A percentile compares a stretch with the other conserved stretches of the same genome.
Evolutionary conservation across 148 eudicot genomes (phyloP).

Genomic region (Linanthus parryae): DNA sequence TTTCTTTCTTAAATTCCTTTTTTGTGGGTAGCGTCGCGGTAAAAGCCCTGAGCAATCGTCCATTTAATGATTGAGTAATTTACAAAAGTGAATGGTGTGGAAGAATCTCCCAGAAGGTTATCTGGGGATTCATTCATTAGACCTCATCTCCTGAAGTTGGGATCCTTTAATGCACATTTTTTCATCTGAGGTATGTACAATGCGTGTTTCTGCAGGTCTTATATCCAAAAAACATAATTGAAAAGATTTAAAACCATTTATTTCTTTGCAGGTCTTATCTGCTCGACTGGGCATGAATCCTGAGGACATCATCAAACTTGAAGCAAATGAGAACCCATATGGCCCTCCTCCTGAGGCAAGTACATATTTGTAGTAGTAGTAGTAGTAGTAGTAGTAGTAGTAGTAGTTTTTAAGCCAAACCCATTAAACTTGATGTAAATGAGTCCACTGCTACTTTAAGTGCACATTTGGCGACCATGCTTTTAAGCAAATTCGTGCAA

Average conservation of each 20-base stretch:
- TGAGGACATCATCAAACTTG: constrained; percentile 85
- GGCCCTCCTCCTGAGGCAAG: constrained; percentile 99
- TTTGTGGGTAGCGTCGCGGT: constrained; percentile 68
- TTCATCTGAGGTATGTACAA: constrained; percentile 52
- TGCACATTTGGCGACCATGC: too few species aligned
- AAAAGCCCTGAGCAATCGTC: constrained; percentile 69
- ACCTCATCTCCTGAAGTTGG: constrained; percentile 70
- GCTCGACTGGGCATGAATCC: constrained; percentile 96
- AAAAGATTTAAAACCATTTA: too few species aligned
- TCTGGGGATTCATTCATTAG: constrained; percentile 75
- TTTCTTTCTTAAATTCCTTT: constrained; percentile 79
- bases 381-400: too few species aligned
- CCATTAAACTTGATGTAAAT: too few species aligned
- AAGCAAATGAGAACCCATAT: constrained; percentile 95
- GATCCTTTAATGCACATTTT: constrained; percentile 79
- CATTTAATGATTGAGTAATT: too few species aligned
- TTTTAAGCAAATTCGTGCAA: too few species aligned
- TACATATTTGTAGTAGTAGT: too few species aligned
- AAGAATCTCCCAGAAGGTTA: constrained; percentile 19
- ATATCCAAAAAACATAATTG: too few species aligned
- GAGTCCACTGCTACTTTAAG: too few species aligned
- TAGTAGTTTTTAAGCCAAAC: too few species aligned
- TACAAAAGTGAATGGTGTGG: too few species aligned
- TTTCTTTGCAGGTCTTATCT: constrained; percentile 94
- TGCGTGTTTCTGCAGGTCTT: too few species aligned